phyloP scores from a whole-genome alignment of 169 alveolate genomes.

The Besnoitia besnoiti region DNA sequence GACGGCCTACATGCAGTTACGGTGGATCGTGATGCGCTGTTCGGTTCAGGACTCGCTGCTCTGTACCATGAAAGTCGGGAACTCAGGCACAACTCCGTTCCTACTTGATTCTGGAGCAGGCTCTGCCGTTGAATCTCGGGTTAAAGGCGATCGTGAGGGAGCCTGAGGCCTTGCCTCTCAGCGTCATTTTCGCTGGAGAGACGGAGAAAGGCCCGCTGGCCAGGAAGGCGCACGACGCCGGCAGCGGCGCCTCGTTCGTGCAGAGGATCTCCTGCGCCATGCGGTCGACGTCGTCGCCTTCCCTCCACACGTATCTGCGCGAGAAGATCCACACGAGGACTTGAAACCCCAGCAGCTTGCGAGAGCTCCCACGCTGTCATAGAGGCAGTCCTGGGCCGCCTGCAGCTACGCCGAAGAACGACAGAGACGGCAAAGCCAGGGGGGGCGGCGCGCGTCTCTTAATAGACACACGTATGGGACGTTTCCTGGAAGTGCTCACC shows the following conservation, averaged over 20 bases:
- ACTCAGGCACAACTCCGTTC: no score
- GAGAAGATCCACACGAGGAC: background rate
- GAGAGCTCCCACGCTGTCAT: background rate
- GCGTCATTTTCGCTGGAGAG: slow-evolving; percentile 77
- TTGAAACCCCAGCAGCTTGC: background rate
- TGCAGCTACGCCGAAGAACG: background rate
- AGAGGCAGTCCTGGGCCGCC: background rate
- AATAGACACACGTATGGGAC: no score
- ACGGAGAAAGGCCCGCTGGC: slow-evolving; percentile 87
- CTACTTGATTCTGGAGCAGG: slow-evolving; percentile 56
- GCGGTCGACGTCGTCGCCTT: slow-evolving; percentile 1
- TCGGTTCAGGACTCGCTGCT: no score
- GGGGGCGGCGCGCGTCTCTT: no score
- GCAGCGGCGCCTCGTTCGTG: slow-evolving; percentile 84
- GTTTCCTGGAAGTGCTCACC: no score
- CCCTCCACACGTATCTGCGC: slow-evolving; percentile 39
- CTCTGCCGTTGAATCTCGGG: slow-evolving; percentile 74
- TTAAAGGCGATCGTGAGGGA: slow-evolving; percentile 87
- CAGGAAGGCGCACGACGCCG: slow-evolving; percentile 83
- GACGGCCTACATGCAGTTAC: no score
- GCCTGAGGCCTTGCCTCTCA: slow-evolving; percentile 82
- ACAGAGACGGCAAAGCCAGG: no score
- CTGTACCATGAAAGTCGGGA: no score
- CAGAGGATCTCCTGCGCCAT: slow-evolving; percentile 80
- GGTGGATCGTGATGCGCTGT: no score